Percentiles rank a stretch among this genome's conserved stretches.
phyloP scores from a whole-genome alignment of 1,284 basidiomycete genomes.

The Wallemia ichthyophaga region DNA sequence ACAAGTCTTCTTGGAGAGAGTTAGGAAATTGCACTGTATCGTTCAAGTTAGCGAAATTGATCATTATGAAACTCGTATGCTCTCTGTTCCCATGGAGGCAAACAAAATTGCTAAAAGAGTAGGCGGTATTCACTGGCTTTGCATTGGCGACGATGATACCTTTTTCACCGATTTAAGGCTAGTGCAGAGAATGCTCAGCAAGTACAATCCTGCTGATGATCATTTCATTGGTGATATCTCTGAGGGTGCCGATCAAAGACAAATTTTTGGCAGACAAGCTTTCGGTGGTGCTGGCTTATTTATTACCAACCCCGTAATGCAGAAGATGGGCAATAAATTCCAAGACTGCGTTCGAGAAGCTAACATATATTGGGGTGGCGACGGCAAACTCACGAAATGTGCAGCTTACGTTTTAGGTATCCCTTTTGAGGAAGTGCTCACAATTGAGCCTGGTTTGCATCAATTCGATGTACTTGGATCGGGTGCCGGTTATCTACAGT shows the following conservation, averaged over 20 bases:
- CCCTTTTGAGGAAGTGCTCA: conserved; percentile 5
- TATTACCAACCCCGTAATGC: conserved; percentile 4
- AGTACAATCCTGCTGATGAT: conserved; percentile 7
- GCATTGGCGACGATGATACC: conserved; percentile 9
- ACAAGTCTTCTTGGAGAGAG: conserved; percentile 1
- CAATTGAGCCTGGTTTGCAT: conserved; percentile 7
- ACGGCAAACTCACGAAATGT: conserved; percentile 10
- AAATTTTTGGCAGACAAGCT: conserved; percentile 9
- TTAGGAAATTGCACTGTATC: conserved; percentile 4
- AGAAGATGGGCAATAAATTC: conserved; percentile 6
- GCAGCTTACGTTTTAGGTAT: conserved; percentile 6
- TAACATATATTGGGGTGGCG: conserved; percentile 5
- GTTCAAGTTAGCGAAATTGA: conserved; percentile 4
- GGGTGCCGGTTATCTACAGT: conserved; percentile 5
- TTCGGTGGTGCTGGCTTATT: conserved; percentile 9
- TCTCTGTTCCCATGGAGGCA: conserved; percentile 6
- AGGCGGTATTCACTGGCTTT: conserved; percentile 7
- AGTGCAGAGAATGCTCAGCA: conserved; percentile 7
- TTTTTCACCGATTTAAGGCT: conserved; percentile 9
- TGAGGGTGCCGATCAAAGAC: conserved; percentile 1
- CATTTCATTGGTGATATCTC: conserved; percentile 4
- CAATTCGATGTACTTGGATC: background rate
- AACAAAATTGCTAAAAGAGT: conserved; percentile 5
- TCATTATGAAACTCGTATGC: conserved; percentile 8
- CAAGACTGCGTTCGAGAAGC: conserved; percentile 5